Base-by-base conservation (phyloP, 345 rosid genomes). In the Lumnitzera racemosa region DNA sequence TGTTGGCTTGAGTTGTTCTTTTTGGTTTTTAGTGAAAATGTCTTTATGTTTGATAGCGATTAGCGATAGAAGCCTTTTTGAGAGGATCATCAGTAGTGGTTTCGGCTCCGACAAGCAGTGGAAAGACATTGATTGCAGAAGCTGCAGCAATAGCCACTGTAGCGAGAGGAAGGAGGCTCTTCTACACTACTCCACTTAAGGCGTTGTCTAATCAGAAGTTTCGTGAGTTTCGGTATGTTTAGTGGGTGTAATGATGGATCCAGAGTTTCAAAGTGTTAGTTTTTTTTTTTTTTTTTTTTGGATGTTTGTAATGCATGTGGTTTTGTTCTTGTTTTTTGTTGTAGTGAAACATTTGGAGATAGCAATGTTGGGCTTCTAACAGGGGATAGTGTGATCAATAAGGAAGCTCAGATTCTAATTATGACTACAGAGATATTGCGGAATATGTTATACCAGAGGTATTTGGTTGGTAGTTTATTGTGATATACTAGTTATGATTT, bases 341-440 rank as follows among this genome's bases (percentile, higher is more conserved):
- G 61, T 62, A 87, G 90, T 73, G 97, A 89, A 75, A 84, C 90
- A 27, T 92, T 92, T 78, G 98, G 98, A 9, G 96, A 89, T 2
- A 77, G 79, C 41, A 85, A 87, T 46, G 97, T 92, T 59, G 96
- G 98, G 67, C 79, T 89, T 62, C 96, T 92, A 46, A 92, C 98
- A 0, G 98, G 98, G 62, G 98, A 92, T 67, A 79, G 85, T 64
- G 94, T 88, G 0, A 65, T 92, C 64, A 92, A 92, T 65, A 87
- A 82, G 61, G 98, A 89, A 56, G 97, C 96, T 61, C 94, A 78
- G 66, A 63, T 92, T 68, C 70, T 92, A 61, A 83, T 92, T 16
- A 85, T 92, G 98, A 92, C 98, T 31, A 89, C 98, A 0, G 98
- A 92, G 81, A 89, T 92, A 67, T 76, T 92, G 65, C 88, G 98